phyloP scores from a whole-genome alignment of 768 basidiomycete species.

The Trametes cingulata region DNA sequence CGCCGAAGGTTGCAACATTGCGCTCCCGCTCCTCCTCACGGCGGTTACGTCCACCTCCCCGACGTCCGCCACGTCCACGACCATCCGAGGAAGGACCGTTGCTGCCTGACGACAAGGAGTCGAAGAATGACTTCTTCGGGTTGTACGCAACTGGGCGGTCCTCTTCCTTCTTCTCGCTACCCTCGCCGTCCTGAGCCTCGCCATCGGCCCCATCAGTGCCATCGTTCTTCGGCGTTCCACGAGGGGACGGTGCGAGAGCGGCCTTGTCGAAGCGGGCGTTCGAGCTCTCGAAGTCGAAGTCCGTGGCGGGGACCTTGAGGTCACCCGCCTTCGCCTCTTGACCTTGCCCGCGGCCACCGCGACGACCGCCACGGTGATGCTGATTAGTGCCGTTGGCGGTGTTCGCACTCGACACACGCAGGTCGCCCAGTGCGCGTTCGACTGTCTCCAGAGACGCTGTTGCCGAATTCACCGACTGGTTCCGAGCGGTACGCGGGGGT shows the following conservation, averaged over 20 bases:
- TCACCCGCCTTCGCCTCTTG: slow-evolving; percentile 37
- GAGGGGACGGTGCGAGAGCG: slow-evolving; percentile 40
- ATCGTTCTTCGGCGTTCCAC: slow-evolving; percentile 28
- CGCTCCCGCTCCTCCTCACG: slow-evolving; percentile 82
- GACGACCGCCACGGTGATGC: slow-evolving; percentile 35
- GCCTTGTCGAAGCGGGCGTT: slow-evolving; percentile 85
- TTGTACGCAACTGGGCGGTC: slow-evolving; percentile 57
- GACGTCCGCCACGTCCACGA: slow-evolving; percentile 45
- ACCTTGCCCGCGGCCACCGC: slow-evolving; percentile 36
- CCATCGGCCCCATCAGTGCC: slow-evolving; percentile 28
- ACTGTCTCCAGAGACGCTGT: slow-evolving; percentile 75
- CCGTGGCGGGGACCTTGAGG: slow-evolving; percentile 64
- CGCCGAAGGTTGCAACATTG: slow-evolving; percentile 87
- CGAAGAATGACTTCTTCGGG: slow-evolving; percentile 80
- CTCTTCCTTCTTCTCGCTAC: slow-evolving; percentile 36
- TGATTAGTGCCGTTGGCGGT: slow-evolving; percentile 22
- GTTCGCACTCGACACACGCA: slow-evolving; percentile 40
- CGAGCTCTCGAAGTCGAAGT: slow-evolving; percentile 79
- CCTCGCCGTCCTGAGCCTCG: slow-evolving; percentile 33
- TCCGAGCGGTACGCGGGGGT: slow-evolving; percentile 24
- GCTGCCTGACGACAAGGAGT: slow-evolving; percentile 58
- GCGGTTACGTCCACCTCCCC: slow-evolving; percentile 62
- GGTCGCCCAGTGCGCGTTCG: slow-evolving; percentile 55
- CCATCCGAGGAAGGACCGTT: slow-evolving; percentile 39
- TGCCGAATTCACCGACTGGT: slow-evolving; percentile 65